phyloP scores from a whole-genome alignment of 1,284 basidiomycete species.

The Sanghuangporus weigelae region DNA sequence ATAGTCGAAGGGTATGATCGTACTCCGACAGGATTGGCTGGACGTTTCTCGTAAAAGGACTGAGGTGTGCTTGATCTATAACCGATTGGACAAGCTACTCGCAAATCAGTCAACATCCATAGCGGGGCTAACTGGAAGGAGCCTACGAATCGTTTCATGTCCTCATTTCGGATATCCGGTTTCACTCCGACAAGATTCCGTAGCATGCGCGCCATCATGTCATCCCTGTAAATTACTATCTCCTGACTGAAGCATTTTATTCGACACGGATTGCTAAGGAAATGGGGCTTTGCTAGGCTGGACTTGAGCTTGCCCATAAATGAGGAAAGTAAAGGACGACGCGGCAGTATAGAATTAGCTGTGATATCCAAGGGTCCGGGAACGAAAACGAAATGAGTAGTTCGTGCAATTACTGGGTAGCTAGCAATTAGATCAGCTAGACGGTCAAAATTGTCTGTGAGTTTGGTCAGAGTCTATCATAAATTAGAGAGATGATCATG shows the following conservation, averaged over 20 bases:
- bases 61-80: conserved; percentile 88
- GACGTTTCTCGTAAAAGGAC: conserved; percentile 77
- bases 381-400: conserved; percentile 89
- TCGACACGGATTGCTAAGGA: conserved; percentile 91
- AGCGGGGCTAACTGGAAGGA: conserved; percentile 7
- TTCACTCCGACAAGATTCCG: conserved; percentile 88
- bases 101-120: neutral
- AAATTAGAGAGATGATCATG: neutral
- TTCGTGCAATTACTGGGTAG: conserved; percentile 72
- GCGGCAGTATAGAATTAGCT: conserved; percentile 71
- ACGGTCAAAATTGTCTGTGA: conserved; percentile 76
- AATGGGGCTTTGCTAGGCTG: conserved; percentile 73
- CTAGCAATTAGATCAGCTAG: conserved; percentile 81
- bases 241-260: conserved; percentile 96
- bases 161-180: conserved; percentile 64
- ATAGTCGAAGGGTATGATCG: conserved; percentile 89
- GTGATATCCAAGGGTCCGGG: conserved; percentile 92
- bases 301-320: conserved; percentile 65
- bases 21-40: conserved; percentile 89
- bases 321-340: conserved; percentile 70
- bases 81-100: conserved; percentile 87
- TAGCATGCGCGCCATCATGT: conserved; percentile 91
- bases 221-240: conserved; percentile 91
- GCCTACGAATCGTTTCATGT: conserved; percentile 80
- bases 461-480: neutral